Base-by-base conservation (phyloP, 768 basidiomycete species). In the Pleurotus giganteus region DNA sequence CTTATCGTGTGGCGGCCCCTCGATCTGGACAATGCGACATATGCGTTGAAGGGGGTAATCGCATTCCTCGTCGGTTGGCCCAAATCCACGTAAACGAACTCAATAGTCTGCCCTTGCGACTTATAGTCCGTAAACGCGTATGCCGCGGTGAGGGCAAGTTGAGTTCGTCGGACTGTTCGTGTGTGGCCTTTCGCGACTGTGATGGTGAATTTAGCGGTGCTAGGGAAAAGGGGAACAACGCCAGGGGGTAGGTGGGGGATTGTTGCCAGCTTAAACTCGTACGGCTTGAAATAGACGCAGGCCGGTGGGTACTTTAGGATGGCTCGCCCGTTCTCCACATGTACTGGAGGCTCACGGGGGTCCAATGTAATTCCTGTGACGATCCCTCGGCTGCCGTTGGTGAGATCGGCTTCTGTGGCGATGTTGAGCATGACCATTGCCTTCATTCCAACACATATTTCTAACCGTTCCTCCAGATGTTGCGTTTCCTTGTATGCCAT, bases 51-150 rank as follows among this genome's bases (percentile, higher is more conserved):
- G 0, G 64, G 65, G 0, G 63, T 63, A 0, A 77, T 52, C 2
- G 24, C n/a, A 0, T 62, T 65, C 0, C 55, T 54, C 0, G 69
- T 68, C 4, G 73, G 70, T 23, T 47, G 55, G 2, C 52, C 68
- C 0, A 79, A 46, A 51, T 78, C 72, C 3, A 77, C 66, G 0
- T 74, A 58, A 0, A 74, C 68, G 39, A 60, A 53, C 39, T 60
- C 58, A 3, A 74, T 57, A 0, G 73, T 76, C 54, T 75, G 73
- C 0, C 75, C 76, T 57, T 77, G 75, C 0, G 68, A 58, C 47
- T 69, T 65, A 57, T 74, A 76, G 56, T 77, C 74, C 0, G 72
- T 76, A 56, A 77, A 76, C 0, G 72, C 71, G 46, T 74, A 76
- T 15, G 62, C 72, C 0, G 61, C 53, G 0, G 67, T 71, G 0